These are phyloP conservation scores for Citeromyces matritensis DNA, from an alignment of 805 yeast species.

Conservation along the genomic window DNA sequence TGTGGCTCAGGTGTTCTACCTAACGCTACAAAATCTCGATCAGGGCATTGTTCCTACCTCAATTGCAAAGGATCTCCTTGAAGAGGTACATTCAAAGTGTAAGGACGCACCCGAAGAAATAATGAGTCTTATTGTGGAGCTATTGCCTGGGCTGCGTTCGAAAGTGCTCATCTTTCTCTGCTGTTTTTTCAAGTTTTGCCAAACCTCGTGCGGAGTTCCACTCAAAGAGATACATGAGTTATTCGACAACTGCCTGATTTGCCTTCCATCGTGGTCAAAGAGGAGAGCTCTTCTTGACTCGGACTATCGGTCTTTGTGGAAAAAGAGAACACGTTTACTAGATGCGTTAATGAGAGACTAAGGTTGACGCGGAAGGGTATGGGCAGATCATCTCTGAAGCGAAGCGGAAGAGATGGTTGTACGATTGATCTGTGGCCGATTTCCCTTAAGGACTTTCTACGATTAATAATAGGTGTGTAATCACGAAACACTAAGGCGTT, in stretches of 20 bases:
- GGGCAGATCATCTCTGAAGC: too few relatives aligned
- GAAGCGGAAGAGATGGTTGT: too few relatives aligned
- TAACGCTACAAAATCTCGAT: slow-evolving; percentile 17
- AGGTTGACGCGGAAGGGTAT: too few relatives aligned
- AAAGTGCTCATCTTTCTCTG: slow-evolving; percentile 23
- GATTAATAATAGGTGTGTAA: too few relatives aligned
- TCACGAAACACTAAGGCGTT: too few relatives aligned
- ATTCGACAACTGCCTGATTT: slow-evolving; percentile 16
- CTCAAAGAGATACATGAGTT: slow-evolving; percentile 8
- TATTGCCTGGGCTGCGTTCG: slow-evolving; percentile 21
- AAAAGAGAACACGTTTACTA: slow-evolving; percentile 15
- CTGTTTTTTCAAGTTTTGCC: slow-evolving; percentile 18
- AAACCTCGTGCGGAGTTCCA: slow-evolving; percentile 11
- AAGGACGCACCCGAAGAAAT: slow-evolving; percentile 7
- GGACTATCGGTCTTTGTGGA: slow-evolving; percentile 11
- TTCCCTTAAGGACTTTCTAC: too few relatives aligned
- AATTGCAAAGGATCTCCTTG: slow-evolving; percentile 6
- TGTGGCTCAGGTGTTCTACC: slow-evolving; percentile 11
- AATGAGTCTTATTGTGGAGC: slow-evolving; percentile 18
- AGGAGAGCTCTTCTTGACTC: slow-evolving; percentile 12
- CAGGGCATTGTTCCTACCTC: slow-evolving; percentile 24
- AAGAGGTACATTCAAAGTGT: slow-evolving; percentile 6
- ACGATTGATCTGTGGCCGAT: too few relatives aligned
- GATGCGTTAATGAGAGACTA: slow-evolving; percentile 2
- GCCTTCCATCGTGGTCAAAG: slow-evolving; percentile 10